Conservation (phyloP, 148 eudicot genomes). For the Dianthus caryophyllus region DNA sequence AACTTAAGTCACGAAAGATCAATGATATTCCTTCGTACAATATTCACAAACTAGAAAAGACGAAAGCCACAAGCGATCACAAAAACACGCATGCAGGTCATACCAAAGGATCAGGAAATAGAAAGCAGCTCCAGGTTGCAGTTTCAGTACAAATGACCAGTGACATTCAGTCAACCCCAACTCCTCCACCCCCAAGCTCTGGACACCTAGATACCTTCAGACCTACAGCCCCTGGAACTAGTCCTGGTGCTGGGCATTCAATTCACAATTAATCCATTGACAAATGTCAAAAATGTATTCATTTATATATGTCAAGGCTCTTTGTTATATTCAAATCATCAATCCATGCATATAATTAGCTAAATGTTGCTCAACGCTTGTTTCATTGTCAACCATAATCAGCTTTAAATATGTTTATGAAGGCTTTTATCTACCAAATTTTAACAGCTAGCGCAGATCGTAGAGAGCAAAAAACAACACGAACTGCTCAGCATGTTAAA, state of each 20-base stretch:
- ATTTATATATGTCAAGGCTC: neutral
- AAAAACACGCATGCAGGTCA: conserved; percentile 2
- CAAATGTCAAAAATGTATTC: neutral
- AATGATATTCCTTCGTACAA: conserved; percentile 20
- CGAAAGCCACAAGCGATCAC: conserved; percentile 1
- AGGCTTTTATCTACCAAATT: conserved; percentile 1
- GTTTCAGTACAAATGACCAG: conserved; percentile 19
- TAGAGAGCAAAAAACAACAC: conserved; percentile 1
- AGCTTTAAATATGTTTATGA: neutral
- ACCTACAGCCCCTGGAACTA: conserved; percentile 20
- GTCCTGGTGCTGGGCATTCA: conserved; percentile 27
- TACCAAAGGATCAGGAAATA: neutral
- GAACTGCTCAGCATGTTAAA: neutral
- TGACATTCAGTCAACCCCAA: conserved; percentile 23
- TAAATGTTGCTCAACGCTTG: neutral
- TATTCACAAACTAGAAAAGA: conserved; percentile 19
- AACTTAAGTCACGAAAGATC: conserved; percentile 21
- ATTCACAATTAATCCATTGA: conserved; percentile 29
- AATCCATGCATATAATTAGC: neutral
- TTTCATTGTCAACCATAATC: neutral
- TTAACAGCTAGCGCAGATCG: neutral
- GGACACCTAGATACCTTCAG: conserved; percentile 25
- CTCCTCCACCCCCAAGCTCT: conserved; percentile 14
- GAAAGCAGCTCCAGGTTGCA: conserved; percentile 12
- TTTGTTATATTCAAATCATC: neutral